Conservation (phyloP, 169 alveolate genomes). For the Plasmodium vivax region DNA sequence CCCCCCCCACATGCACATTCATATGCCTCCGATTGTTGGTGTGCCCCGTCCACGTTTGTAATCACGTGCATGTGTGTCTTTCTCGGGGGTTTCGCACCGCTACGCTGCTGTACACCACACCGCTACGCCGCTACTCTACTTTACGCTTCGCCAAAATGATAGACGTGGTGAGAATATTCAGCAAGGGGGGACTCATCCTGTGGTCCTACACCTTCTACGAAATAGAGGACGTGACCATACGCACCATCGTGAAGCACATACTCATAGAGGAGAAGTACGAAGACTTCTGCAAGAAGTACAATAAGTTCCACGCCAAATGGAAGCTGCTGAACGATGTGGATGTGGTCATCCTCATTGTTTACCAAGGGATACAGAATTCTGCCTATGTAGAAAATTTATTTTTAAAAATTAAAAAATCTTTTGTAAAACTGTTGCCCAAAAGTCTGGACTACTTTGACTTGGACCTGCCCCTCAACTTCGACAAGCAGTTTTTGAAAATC, state of each 20-base stretch:
- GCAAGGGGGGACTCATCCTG: conserved; percentile 69
- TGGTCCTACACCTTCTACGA: conserved; percentile 74
- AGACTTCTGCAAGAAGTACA: conserved; percentile 37
- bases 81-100: background rate
- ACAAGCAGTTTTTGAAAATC: conserved; percentile 50
- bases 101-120: background rate
- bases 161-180: conserved; percentile 54
- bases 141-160: conserved; percentile 23
- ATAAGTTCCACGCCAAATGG: conserved; percentile 56
- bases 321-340: conserved; percentile 59
- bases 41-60: background rate
- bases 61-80: background rate
- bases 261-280: conserved; percentile 49
- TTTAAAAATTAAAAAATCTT: conserved; percentile 37
- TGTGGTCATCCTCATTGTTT: conserved; percentile 48
- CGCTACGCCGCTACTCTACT: background rate
- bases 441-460: conserved; percentile 7
- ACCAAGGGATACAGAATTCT: conserved; percentile 62
- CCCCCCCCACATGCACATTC: background rate
- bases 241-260: conserved; percentile 29
- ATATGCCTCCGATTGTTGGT: background rate
- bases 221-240: conserved; percentile 40
- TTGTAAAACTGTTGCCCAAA: conserved; percentile 35
- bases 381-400: conserved; percentile 39
- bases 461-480: conserved; percentile 49